A percentile compares a stretch with the other conserved stretches of the same genome.
phyloP scores from a whole-genome alignment of 352 stramenopile genomes.

The Globisporangium viniferum region DNA sequence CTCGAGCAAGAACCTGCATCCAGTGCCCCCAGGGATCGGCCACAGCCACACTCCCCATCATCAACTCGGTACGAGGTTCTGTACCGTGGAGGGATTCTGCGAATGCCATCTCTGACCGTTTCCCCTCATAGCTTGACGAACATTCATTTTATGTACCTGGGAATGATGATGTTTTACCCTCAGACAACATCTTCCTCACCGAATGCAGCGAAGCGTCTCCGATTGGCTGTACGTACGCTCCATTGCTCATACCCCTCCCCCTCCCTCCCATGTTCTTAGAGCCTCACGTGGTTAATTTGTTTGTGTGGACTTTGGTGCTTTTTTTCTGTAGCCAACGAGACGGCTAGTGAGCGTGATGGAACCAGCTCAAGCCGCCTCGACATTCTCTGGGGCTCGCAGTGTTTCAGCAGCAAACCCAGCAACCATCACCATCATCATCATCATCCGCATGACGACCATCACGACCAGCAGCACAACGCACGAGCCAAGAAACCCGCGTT shows the following conservation, averaged over 20 bases:
- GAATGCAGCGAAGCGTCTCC: background rate
- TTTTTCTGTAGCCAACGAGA: background rate
- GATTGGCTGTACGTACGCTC: background rate
- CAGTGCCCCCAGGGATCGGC: no score
- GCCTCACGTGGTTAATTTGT: no score
- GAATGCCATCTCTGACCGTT: no score
- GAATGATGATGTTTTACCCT: background rate
- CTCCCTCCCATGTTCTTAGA: background rate
- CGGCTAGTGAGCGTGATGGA: background rate
- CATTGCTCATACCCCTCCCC: background rate
- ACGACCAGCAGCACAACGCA: background rate
- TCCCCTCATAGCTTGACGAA: no score
- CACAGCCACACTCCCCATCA: background rate
- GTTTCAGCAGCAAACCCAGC: background rate
- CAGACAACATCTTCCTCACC: background rate
- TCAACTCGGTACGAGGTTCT: conserved; percentile 1
- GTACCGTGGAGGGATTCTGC: background rate
- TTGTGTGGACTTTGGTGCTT: background rate
- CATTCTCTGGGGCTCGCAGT: background rate
- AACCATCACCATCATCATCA: background rate
- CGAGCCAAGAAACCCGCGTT: background rate
- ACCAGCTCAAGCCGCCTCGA: background rate
- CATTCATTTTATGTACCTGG: background rate
- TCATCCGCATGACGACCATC: background rate
- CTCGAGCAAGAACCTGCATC: conserved; percentile 6